phyloP scores from a whole-genome alignment of 768 basidiomycete genomes.

The Saitozyma podzolica region DNA sequence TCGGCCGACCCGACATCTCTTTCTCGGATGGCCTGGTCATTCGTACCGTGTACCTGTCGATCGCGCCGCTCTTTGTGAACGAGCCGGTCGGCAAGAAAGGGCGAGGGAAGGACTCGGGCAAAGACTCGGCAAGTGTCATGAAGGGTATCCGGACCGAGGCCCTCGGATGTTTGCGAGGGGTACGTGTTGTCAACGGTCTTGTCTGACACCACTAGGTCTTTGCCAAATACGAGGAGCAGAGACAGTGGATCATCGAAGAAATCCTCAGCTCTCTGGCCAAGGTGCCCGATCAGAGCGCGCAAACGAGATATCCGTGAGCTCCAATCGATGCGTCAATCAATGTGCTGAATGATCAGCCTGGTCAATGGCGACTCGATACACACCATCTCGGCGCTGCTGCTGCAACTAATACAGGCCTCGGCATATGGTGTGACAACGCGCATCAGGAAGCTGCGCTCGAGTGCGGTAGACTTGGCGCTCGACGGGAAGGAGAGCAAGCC shows the following conservation, averaged over 20 bases:
- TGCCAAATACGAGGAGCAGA: slow-evolving; percentile 77
- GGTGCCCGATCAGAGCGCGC: slow-evolving; percentile 82
- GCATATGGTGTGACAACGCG: slow-evolving; percentile 71
- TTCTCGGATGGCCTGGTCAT: slow-evolving; percentile 93
- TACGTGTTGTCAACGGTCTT: slow-evolving; percentile 54
- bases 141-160: slow-evolving; percentile 78
- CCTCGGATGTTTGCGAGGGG: slow-evolving; percentile 77
- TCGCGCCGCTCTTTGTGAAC: slow-evolving; percentile 85
- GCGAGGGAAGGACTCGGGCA: slow-evolving; percentile 34
- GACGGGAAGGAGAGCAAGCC: slow-evolving; percentile 60
- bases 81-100: slow-evolving; percentile 45
- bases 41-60: slow-evolving; percentile 85
- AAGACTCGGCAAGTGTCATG: slow-evolving; percentile 69
- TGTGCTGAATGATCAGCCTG: slow-evolving; percentile 59
- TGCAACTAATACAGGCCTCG: slow-evolving; percentile 96
- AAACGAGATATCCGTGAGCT: slow-evolving; percentile 79
- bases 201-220: slow-evolving; percentile 65
- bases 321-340: neutral
- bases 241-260: slow-evolving; percentile 98
- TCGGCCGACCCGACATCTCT: slow-evolving; percentile 66
- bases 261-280: slow-evolving; percentile 86
- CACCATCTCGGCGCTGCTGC: slow-evolving; percentile 84
- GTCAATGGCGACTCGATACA: slow-evolving; percentile 88
- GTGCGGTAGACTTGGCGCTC: slow-evolving; percentile 62
- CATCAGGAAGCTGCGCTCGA: slow-evolving; percentile 23